Base-by-base conservation (phyloP, 352 stramenopile genomes). In the Phytopythium montanum region DNA sequence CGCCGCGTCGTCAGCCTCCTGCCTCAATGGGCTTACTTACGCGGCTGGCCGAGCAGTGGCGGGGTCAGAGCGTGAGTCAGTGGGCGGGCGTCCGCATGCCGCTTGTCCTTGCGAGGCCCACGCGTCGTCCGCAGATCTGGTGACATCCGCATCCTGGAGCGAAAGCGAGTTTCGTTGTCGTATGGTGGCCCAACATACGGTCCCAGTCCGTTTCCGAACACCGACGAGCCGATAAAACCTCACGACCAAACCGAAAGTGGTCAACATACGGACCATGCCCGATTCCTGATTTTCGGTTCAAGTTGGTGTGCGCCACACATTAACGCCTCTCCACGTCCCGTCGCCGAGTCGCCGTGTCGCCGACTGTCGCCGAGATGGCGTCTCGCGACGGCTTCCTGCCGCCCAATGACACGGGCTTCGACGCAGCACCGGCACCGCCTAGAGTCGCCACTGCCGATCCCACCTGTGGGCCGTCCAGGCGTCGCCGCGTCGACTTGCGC, bases 401-500 rank as follows among this genome's bases (percentile, higher is more conserved):
- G 26, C 34, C 49, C 42, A 66, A 25, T 44, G 57, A 59, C 31
- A 74, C 69, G 28, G 69, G 69, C 21, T 76, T 68, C 60, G 69
- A 67, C 49, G 52, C 38, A 23, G 51, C n/a, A 10, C 7, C 19
- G 19, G 42, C 50, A 0, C 25, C 10, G 16, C 1, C 33, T n/a
- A 18, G 18, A 21, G 21, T 8, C 1, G 5, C 50, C 16, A 7
- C 50, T 0, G 6, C 49, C 2, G 4, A 9, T 34, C 29, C 16
- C 13, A 2, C 28, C 9, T 41, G 16, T 18, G 25, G 46, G 1
- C 33, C 46, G 10, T 21, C 38, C 8, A 48, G 42, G 7, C 67
- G n/a, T n/a, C n/a, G 61, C 3, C 78, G 84, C n/a, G 57, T 70
- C 23, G 81, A 92, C 61, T 45, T 82, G 59, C 79, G 80, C 9